Conservation (phyloP, 352 stramenopile species). For the Phytopythium montanum region DNA sequence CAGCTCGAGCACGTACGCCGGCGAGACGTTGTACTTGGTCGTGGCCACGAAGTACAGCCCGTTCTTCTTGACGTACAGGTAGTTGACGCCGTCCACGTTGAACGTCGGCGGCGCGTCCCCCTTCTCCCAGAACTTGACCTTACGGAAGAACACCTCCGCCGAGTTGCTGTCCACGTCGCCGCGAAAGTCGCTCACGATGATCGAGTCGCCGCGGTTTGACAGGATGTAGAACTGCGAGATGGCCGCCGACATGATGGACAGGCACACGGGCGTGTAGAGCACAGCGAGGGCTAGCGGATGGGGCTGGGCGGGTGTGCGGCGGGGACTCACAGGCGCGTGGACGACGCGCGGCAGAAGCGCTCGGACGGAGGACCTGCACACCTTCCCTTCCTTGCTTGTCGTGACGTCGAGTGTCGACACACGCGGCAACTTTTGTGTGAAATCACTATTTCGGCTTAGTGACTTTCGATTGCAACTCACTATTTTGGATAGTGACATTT, state of each 20-base stretch:
- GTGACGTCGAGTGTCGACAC: no score
- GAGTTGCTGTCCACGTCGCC: slow-evolving; percentile 84
- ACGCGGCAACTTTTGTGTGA: no score
- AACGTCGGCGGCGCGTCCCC: slow-evolving; percentile 96
- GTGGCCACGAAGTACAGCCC: slow-evolving; percentile 98
- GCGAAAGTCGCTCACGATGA: slow-evolving; percentile 97
- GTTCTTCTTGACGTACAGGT: slow-evolving; percentile 98
- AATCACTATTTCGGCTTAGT: no score
- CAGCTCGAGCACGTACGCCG: slow-evolving; percentile 95
- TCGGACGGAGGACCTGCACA: no score
- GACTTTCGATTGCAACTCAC: no score
- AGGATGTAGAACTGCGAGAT: slow-evolving; percentile 99
- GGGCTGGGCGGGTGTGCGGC: no score
- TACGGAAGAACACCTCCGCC: slow-evolving; percentile 98
- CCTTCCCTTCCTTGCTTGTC: no score
- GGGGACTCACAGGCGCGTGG: no score
- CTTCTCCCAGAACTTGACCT: slow-evolving; percentile 99
- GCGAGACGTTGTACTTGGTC: slow-evolving; percentile 96
- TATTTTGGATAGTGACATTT: no score
- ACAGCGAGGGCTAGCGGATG: no score
- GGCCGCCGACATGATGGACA: slow-evolving; percentile 49
- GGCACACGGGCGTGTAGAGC: no score
- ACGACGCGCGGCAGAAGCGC: no score
- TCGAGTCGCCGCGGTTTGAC: slow-evolving; percentile 96
- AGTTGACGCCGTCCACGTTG: slow-evolving; percentile 97